Percentiles rank a stretch among this genome's conserved stretches.
phyloP scores from a whole-genome alignment of 192 early-diverging fungal species.

The Entomortierella lignicola region DNA sequence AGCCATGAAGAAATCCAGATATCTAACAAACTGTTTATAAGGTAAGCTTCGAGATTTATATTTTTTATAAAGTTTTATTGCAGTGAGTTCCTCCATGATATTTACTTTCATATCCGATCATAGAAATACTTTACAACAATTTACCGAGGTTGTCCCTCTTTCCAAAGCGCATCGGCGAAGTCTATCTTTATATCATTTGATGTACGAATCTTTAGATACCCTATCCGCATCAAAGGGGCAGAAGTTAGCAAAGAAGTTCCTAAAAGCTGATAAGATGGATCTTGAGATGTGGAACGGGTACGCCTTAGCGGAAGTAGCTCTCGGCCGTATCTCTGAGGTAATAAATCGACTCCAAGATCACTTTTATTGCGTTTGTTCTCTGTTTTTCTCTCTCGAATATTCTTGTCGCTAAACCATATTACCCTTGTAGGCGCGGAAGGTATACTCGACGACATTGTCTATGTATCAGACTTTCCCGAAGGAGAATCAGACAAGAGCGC shows the following conservation, averaged over 20 bases:
- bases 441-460: conserved; percentile 58
- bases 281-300: conserved; percentile 67
- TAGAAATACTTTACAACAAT: conserved; percentile 63
- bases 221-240: conserved; percentile 50
- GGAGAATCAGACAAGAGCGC: conserved; percentile 40
- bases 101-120: neutral
- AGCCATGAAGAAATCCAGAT: conserved; percentile 24
- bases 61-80: too few species aligned
- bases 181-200: conserved; percentile 54
- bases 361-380: neutral
- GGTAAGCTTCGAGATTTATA: conserved; percentile 11
- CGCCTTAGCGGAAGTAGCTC: conserved; percentile 61
- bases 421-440: conserved; percentile 34
- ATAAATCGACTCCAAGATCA: neutral
- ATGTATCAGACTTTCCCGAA: conserved; percentile 53
- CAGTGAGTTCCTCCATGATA: too few species aligned
- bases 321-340: conserved; percentile 61
- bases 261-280: conserved; percentile 57
- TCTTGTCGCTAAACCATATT: neutral
- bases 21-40: conserved; percentile 24
- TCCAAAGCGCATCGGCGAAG: conserved; percentile 32
- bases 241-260: conserved; percentile 58
- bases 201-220: conserved; percentile 55
- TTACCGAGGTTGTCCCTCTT: conserved; percentile 41
- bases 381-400: neutral